These are phyloP conservation scores for Coprinopsis cinerea DNA, from an alignment of 768 basidiomycete genomes.

Conservation along the genomic window DNA sequence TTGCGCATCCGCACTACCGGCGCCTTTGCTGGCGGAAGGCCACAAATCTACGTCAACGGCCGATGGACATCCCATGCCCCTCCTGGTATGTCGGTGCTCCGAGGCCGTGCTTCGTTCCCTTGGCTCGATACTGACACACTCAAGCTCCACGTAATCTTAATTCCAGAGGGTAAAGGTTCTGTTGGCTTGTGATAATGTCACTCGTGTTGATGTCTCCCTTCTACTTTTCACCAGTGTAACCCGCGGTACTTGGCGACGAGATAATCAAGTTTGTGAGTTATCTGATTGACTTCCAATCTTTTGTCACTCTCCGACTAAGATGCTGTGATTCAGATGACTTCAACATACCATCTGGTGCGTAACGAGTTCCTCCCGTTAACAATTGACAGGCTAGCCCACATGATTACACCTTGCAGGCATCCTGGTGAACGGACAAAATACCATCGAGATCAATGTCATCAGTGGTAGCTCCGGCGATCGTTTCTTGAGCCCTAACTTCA, in stretches of 20 bases:
- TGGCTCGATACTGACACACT: too few relatives aligned
- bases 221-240: conserved; percentile 29
- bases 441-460: conserved; percentile 35
- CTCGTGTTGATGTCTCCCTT: background rate
- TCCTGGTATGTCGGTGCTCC: conserved; percentile 26
- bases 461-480: conserved; percentile 39
- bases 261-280: conserved; percentile 37
- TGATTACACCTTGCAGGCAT: conserved; percentile 16
- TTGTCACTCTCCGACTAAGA: too few relatives aligned
- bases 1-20: conserved; percentile 40
- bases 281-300: background rate
- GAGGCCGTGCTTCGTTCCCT: too few relatives aligned
- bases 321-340: conserved; percentile 27
- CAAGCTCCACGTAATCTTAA: conserved; percentile 35
- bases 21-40: conserved; percentile 43
- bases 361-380: background rate
- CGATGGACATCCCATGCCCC: conserved; percentile 40
- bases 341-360: conserved; percentile 34
- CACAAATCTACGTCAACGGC: conserved; percentile 37
- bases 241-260: conserved; percentile 45
- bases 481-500: conserved; percentile 42
- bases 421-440: conserved; percentile 36
- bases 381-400: background rate
- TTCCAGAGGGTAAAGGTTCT: conserved; percentile 34
- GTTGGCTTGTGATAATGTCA: background rate